Conservation (phyloP, 75 land plant genomes). For the Larix kaempferi region DNA sequence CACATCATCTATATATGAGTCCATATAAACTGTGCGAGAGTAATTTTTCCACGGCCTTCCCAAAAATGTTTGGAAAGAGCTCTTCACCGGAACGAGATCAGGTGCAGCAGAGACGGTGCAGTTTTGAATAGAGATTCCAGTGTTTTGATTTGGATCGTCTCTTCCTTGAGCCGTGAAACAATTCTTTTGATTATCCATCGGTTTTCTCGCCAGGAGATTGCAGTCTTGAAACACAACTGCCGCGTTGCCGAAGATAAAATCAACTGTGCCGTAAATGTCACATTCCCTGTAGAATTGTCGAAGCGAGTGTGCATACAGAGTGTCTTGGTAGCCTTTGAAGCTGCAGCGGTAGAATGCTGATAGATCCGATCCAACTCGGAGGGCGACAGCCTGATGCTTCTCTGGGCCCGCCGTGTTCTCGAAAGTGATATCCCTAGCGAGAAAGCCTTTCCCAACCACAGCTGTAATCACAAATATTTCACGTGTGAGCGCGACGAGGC, state of each 20-base stretch:
- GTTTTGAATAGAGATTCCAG: conserved; percentile 12
- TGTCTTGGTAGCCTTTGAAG: conserved; percentile 30
- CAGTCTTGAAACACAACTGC: too few species aligned
- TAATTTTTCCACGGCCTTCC: too few species aligned
- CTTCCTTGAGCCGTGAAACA: conserved; percentile 37
- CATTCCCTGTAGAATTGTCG: conserved; percentile 10
- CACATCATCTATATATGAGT: not conserved
- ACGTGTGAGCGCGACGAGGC: too few species aligned
- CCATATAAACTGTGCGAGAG: not conserved
- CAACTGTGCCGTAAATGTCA: too few species aligned
- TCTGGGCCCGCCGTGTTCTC: conserved; percentile 33
- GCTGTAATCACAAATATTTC: conserved; percentile 8
- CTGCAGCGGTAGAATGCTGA: conserved; percentile 12
- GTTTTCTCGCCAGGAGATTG: not conserved
- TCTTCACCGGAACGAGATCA: too few species aligned
- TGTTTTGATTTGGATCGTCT: conserved; percentile 23
- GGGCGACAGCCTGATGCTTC: conserved; percentile 25
- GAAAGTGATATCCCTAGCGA: conserved; percentile 16
- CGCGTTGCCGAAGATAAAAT: too few species aligned
- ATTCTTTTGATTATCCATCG: not conserved
- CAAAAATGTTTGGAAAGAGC: too few species aligned
- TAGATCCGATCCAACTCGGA: conserved; percentile 21
- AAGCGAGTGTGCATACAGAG: conserved; percentile 20
- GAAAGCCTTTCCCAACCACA: conserved; percentile 9
- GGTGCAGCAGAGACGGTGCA: not conserved